Evolutionary conservation across 352 stramenopile genomes (phyloP), one percentile per base, ranked within the genome.

Genomic region (Phytopythium cucurbitacearum): DNA sequence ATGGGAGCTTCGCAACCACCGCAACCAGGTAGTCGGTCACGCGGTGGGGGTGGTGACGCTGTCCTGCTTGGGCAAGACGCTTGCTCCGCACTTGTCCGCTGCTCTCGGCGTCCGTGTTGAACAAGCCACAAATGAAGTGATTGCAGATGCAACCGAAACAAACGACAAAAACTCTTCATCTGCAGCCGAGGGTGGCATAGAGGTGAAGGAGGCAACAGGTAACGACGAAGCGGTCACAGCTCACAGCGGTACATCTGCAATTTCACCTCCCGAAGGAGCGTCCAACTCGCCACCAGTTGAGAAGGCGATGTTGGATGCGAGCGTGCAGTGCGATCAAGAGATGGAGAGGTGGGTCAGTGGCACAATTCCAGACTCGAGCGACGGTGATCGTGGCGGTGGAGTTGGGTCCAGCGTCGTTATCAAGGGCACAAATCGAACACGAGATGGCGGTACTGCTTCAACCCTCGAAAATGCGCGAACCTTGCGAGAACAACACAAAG

Each of bases 51-150:
- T 40, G 2, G 48, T 76, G 11, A 81, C 68, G 16, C 63, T 84
- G 4, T 79, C 71, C 34, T 84, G 73, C 55, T 59, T 84, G 6
- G 73, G 73, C 0, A 73, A 67, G 36, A 42, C 61, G 3, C 52
- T 81, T 7, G 68, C 71, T 0, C 68, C 71, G 39, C 62, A 81
- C 42, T 53, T 84, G 9, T 50, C 36, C 0, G 45, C 53, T 10
- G 66, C 56, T 5, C 50, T 83, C 11, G 70, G 67, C 3, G 53
- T 81, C 3, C 64, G 65, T 3, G 60, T 79, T 32, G 53, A 7
- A n/a, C 15, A n/a, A 35, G 28, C 40, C 3, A 21, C 40, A 37
- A 57, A 33, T 7, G 12, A 36, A 35, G 44, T 34, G 54, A 32
- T 6, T 35, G 16, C 5, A 16, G 45, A 2, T 28, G 21, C 21